Percentiles rank a stretch among this genome's conserved stretches.
Evolutionary conservation across 2,329 filamentous ascomycete species (phyloP).

Genomic region (Teratosphaeria viscida): DNA sequence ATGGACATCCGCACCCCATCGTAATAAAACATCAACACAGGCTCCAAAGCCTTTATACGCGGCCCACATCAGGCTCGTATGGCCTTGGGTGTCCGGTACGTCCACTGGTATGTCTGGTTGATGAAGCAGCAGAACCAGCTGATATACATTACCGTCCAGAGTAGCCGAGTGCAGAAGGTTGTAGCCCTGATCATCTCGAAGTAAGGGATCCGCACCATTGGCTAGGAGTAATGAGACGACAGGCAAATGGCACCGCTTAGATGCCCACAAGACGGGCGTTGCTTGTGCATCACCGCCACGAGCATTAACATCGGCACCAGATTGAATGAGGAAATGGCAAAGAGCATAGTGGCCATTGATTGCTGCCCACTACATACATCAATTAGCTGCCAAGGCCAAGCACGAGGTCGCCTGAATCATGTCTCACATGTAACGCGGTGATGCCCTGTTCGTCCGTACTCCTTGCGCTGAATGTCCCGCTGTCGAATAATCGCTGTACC

Average conservation of each 20-base stretch:
- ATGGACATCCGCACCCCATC: conserved; percentile 92
- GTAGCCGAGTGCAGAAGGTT: conserved; percentile 96
- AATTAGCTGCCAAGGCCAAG: background rate
- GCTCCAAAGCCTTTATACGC: conserved; percentile 93
- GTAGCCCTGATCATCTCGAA: conserved; percentile 91
- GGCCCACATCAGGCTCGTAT: conserved; percentile 96
- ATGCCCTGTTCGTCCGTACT: conserved; percentile 88
- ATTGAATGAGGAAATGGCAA: conserved; percentile 85
- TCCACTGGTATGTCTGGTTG: conserved; percentile 85
- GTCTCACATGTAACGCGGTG: conserved; percentile 77
- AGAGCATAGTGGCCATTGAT: conserved; percentile 98
- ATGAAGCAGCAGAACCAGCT: conserved; percentile 81
- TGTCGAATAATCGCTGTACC: conserved; percentile 84
- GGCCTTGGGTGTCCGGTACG: conserved; percentile 76
- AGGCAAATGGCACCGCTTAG: conserved; percentile 93
- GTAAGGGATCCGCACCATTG: conserved; percentile 81
- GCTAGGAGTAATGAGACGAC: conserved; percentile 86
- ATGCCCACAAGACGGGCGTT: conserved; percentile 92
- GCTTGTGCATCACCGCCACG: conserved; percentile 93
- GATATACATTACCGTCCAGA: conserved; percentile 88
- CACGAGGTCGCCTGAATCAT: background rate
- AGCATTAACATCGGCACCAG: conserved; percentile 81
- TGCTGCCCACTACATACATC: conserved; percentile 68
- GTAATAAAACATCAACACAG: conserved; percentile 82
- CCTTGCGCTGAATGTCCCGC: conserved; percentile 67